Conservation (phyloP, 257 asterid species). For the Scutellaria minor region DNA sequence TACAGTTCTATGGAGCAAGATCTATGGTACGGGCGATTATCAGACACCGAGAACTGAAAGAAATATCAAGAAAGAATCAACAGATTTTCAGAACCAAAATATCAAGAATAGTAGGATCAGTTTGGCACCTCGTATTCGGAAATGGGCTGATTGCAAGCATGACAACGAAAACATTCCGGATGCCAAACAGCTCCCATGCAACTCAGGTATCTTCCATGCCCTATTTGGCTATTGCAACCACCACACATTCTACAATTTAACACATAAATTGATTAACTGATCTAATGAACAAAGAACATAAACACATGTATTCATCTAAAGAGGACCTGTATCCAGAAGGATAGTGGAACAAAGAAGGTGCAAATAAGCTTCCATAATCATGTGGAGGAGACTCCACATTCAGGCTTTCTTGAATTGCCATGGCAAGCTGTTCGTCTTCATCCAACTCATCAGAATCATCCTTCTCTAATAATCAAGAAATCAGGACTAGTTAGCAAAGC, state of each 20-base stretch:
- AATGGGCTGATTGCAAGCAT: constrained; percentile 66
- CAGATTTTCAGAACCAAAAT: too few relatives aligned
- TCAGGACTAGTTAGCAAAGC: neutral
- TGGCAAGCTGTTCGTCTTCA: constrained; percentile 72
- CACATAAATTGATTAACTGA: neutral
- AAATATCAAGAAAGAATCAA: neutral
- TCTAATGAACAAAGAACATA: neutral
- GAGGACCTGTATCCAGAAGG: constrained; percentile 60
- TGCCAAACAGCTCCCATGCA: constrained; percentile 85
- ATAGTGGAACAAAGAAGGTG: constrained; percentile 49
- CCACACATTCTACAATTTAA: constrained; percentile 62
- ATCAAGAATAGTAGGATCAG: constrained; percentile 17
- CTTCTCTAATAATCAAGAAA: constrained; percentile 48
- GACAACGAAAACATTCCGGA: constrained; percentile 83
- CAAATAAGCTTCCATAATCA: constrained; percentile 51
- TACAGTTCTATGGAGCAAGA: constrained; percentile 71
- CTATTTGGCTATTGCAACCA: constrained; percentile 75
- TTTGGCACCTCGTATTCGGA: constrained; percentile 74
- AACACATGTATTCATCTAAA: neutral
- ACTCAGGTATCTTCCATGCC: constrained; percentile 69
- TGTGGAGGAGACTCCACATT: constrained; percentile 54
- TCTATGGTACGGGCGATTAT: constrained; percentile 68
- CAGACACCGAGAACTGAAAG: constrained; percentile 63
- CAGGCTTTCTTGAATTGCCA: constrained; percentile 74
- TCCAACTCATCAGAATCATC: constrained; percentile 48